These are phyloP conservation scores for Paramecium sexaurelia DNA, from an alignment of 73 alveolate genomes.

Conservation along the genomic window DNA sequence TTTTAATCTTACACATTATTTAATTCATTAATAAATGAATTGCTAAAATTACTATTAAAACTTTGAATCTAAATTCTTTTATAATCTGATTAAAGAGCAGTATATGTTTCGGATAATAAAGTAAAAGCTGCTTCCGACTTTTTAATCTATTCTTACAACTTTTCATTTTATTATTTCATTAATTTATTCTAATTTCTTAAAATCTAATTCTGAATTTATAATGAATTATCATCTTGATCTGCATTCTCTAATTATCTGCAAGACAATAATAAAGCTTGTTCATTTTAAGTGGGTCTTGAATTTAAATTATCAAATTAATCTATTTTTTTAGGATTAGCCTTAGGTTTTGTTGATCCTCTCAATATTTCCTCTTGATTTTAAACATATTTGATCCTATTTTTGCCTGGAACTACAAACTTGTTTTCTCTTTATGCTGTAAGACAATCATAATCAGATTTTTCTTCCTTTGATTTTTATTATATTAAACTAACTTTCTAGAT, in stretches of 20 bases:
- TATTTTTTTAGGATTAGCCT: not conserved
- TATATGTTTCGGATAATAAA: not conserved
- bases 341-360: slow-evolving; percentile 7
- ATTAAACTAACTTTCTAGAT: not conserved
- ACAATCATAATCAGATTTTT: not conserved
- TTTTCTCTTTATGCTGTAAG: not conserved
- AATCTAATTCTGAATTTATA: not conserved
- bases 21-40: not conserved
- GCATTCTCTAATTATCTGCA: not conserved
- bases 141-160: not conserved
- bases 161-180: not conserved
- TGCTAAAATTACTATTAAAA: not conserved
- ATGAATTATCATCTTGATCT: not conserved
- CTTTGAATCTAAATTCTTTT: not conserved
- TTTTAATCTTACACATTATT: not conserved
- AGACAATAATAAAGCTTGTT: not conserved
- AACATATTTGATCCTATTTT: not conserved
- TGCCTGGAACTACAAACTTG: not conserved
- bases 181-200: not conserved
- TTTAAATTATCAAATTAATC: not conserved
- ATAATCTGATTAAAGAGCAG: not conserved
- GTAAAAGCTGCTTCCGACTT: not conserved
- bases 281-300: slow-evolving; percentile 26
- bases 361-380: not conserved
- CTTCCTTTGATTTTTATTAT: not conserved